Conservation (phyloP, 805 yeast species). For the Danielozyma ontarioensis region DNA sequence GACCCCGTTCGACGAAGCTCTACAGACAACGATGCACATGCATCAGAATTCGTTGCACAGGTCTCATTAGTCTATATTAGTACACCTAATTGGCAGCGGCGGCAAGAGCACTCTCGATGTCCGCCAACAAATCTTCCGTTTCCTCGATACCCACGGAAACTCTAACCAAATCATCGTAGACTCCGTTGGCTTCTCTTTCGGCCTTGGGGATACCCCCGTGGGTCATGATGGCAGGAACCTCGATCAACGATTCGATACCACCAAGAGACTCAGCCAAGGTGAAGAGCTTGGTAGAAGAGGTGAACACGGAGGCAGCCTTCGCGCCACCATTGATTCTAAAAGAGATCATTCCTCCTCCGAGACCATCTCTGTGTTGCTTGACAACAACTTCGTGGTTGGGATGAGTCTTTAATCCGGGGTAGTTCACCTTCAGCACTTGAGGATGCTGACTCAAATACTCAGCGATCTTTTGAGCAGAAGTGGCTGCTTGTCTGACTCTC, state of each 20-base stretch:
- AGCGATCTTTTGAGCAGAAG: slow-evolving; percentile 65
- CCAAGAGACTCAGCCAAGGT: slow-evolving; percentile 88
- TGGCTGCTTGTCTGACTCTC: slow-evolving; percentile 67
- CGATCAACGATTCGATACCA: slow-evolving; percentile 80
- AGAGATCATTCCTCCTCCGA: slow-evolving; percentile 91
- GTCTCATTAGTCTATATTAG: no score
- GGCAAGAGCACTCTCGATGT: slow-evolving; percentile 14
- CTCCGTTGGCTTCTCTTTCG: slow-evolving; percentile 75
- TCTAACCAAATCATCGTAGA: slow-evolving; percentile 74
- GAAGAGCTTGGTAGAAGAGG: slow-evolving; percentile 69
- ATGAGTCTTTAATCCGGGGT: slow-evolving; percentile 76
- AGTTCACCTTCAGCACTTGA: slow-evolving; percentile 63
- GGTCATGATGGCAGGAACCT: slow-evolving; percentile 89
- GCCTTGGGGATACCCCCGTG: slow-evolving; percentile 84
- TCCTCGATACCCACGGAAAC: slow-evolving; percentile 28
- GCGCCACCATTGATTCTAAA: slow-evolving; percentile 84
- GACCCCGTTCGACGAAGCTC: no score
- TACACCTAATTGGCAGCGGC: no score
- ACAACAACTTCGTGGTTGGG: slow-evolving; percentile 56
- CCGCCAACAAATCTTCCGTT: slow-evolving; percentile 25
- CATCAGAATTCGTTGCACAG: no score
- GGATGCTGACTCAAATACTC: slow-evolving; percentile 50
- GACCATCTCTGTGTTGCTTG: slow-evolving; percentile 74
- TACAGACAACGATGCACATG: no score
- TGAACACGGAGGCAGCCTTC: slow-evolving; percentile 66